Base-by-base conservation (phyloP, 371 early-diverging fungal genomes). In the Coemansia sp. region DNA sequence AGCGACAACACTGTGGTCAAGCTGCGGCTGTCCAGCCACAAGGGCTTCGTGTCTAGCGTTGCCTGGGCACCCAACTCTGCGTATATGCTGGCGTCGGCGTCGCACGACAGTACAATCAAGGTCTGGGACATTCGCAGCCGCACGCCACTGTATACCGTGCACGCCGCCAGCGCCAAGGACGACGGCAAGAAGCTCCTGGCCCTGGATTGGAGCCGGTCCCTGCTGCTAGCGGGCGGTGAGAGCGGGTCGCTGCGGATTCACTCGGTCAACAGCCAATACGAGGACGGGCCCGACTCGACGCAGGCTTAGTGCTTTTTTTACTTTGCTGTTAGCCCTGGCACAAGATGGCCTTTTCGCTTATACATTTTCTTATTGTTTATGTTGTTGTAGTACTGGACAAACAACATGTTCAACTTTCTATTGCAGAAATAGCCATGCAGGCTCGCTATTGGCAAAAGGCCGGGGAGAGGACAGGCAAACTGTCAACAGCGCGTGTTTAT, bases 101-200 rank as follows among this genome's bases (percentile, higher is more conserved):
- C 94, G 39, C 93, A 94, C 71, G 98, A 97, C 78, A 83, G 88
- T 18, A 85, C 90, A n/a, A 80, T 95, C 64, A 91, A 91, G 69
- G 88, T 97, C 42, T 96, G 96, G 96, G 98, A 97, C 83, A 88
- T 96, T 44, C 88, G 98, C 72, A 90, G 90, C 80, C 68, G 79
- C 63, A 67, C 80, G 55, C 79, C 80, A 30, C 65, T 72, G 69
- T 72, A 78, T 59, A 71, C 69, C 8, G 71, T 80, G 37, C 55
- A 55, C 33, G 68, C 72, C 12, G 60, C 75, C n/a, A 48, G 30
- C 57, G 68, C 48, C 23, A 62, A 56, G 25, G 84, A 81, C 60
- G 71, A 82, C 71, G 79, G 74, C 59, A 80, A 88, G 74, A 94
- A 94, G 84, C 79, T 95, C 42, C 84, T 93, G 50, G 87, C 86